Conservation (phyloP, 2,329 filamentous ascomycete species). For the Thelonectria discophora region DNA sequence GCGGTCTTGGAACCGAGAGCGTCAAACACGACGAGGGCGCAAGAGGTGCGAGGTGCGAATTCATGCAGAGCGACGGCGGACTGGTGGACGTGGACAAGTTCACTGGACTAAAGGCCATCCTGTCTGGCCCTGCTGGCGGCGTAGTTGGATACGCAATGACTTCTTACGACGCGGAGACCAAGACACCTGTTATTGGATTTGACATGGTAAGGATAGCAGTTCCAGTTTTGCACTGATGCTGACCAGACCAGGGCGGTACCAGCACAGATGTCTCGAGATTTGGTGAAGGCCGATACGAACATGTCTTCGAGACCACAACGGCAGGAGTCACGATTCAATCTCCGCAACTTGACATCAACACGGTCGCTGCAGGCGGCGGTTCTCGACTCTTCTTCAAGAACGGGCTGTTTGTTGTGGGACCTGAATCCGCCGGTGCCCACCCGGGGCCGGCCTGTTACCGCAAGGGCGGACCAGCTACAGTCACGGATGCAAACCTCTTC, state of each 20-base stretch:
- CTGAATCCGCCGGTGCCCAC: conserved; percentile 87
- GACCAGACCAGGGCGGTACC: conserved; percentile 70
- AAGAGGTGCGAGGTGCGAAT: conserved; percentile 85
- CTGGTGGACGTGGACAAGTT: conserved; percentile 81
- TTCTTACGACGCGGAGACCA: conserved; percentile 84
- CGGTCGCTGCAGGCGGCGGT: conserved; percentile 89
- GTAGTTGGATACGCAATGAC: conserved; percentile 94
- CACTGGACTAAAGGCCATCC: conserved; percentile 83
- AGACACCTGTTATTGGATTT: conserved; percentile 89
- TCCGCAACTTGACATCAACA: conserved; percentile 93
- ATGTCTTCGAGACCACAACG: conserved; percentile 93
- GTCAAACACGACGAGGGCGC: conserved; percentile 71
- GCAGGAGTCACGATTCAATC: conserved; percentile 95
- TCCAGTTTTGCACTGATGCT: conserved; percentile 14
- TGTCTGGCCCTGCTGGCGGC: conserved; percentile 91
- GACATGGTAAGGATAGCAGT: conserved; percentile 70
- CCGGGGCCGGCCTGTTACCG: conserved; percentile 92
- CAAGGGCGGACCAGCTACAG: conserved; percentile 87
- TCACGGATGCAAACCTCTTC: conserved; percentile 93
- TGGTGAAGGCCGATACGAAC: conserved; percentile 85
- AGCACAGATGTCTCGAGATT: conserved; percentile 92
- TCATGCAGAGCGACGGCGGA: conserved; percentile 90
- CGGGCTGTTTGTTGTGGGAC: conserved; percentile 88
- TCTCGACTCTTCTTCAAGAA: conserved; percentile 88
- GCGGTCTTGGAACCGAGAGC: conserved; percentile 79